Conservation (phyloP, 495 filamentous ascomycete genomes). For the Gamarada debralockiae region DNA sequence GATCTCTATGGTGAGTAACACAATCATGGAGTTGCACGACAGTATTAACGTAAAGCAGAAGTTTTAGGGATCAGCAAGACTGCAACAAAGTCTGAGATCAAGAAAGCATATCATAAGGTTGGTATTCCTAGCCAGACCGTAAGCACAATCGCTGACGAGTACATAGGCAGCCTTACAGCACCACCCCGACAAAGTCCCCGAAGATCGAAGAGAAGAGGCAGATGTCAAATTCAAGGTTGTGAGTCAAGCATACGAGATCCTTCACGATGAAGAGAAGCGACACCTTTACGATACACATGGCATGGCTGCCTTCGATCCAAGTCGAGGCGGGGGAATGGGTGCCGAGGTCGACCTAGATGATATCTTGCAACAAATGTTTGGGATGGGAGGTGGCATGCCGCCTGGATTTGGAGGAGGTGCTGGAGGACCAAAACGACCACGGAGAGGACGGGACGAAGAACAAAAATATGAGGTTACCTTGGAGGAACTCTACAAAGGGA, state of each 20-base stretch:
- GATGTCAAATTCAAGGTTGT: slow-evolving; percentile 89
- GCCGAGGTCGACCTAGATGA: slow-evolving; percentile 82
- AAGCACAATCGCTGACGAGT: slow-evolving; percentile 19
- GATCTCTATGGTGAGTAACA: slow-evolving; percentile 63
- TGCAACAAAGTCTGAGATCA: slow-evolving; percentile 80
- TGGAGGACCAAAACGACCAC: slow-evolving; percentile 52
- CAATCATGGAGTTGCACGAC: not conserved
- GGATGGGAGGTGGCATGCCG: slow-evolving; percentile 58
- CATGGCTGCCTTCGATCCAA: slow-evolving; percentile 86
- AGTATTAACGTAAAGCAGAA: slow-evolving; percentile 39
- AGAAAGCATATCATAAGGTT: slow-evolving; percentile 97
- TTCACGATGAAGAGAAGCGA: slow-evolving; percentile 92
- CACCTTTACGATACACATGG: slow-evolving; percentile 88
- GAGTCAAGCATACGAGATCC: slow-evolving; percentile 94
- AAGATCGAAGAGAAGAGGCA: slow-evolving; percentile 75
- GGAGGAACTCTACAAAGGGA: slow-evolving; percentile 96
- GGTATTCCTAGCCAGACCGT: slow-evolving; percentile 15
- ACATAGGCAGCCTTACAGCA: slow-evolving; percentile 76
- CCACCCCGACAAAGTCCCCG: slow-evolving; percentile 95
- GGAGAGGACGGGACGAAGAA: slow-evolving; percentile 77
- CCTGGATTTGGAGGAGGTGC: slow-evolving; percentile 36
- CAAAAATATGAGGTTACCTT: slow-evolving; percentile 85
- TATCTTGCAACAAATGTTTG: slow-evolving; percentile 89
- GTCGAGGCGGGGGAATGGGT: slow-evolving; percentile 56
- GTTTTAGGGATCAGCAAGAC: slow-evolving; percentile 68